Evolutionary conservation across 352 stramenopile genomes (phyloP), one percentile per base, ranked within the genome.

Genomic region (Phytophthora quininea): DNA sequence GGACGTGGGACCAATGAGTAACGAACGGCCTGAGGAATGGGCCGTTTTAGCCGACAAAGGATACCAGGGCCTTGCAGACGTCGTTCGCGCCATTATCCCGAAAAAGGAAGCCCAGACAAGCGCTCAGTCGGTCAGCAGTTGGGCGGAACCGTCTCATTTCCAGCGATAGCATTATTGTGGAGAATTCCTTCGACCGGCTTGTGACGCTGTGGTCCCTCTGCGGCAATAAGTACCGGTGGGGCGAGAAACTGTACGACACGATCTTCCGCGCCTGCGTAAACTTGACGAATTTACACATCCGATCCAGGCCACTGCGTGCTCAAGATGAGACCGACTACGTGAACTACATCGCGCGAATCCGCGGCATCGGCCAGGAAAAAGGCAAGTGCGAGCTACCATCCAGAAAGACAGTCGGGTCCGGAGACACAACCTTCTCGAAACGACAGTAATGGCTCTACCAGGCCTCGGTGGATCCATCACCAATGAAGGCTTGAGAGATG

Each of bases 141-240:
- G 4, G 1, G 10, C 10, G 6, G 30, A 49, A 50, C 12, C 11
- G 4, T 7, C 52, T 35, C 10, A 42, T 57, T 29, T 57, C 51
- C 3, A 45, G 32, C 19, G 51, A 57, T 19, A 5, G 51, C 15
- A 46, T 57, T 11, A 57, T 57, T 29, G 32, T 57, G 1, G 51
- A 57, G 10, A 40, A 54, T 27, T 42, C 42, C 50, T 56, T 56
- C 35, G 50, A 33, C 2, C 14, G 50, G 1, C 32, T 46, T 8
- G 19, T 24, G 15, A 47, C 40, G 12, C 19, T 47, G 40, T 47
- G 40, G 40, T 8, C 9, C 9, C 9, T 47, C 4, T 47, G 40
- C 12, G 4, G 9, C 15, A 8, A 47, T 14, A 24, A 15, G 12
- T 47, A 14, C 9, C 9, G 19, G 4, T 47, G 40, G 40, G 40